Conservation (phyloP, 129 eudicot genomes). For the Erigeron canadensis region DNA sequence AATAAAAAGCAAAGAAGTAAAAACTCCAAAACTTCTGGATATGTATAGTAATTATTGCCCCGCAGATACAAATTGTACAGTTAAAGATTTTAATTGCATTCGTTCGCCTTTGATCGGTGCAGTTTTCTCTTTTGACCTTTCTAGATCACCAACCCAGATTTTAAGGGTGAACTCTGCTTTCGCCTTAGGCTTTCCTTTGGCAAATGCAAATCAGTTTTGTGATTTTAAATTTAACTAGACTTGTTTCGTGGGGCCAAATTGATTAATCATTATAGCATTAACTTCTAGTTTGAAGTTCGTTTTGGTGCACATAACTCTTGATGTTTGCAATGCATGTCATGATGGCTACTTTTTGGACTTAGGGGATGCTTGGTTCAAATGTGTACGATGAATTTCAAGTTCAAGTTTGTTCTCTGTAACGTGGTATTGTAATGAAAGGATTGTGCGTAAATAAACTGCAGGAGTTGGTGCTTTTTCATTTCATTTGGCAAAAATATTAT, state of each 20-base stretch:
- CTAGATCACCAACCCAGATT: conserved; percentile 21
- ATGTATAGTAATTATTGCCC: conserved; percentile 18
- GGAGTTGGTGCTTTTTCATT: no score
- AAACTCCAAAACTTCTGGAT: conserved; percentile 4
- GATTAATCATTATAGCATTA: background rate
- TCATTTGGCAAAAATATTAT: no score
- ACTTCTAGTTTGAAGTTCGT: background rate
- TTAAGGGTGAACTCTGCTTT: conserved; percentile 25
- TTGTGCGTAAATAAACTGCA: background rate
- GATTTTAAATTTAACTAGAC: conserved; percentile 10
- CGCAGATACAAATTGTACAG: conserved; percentile 28
- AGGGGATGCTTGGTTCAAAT: background rate
- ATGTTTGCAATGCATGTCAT: background rate
- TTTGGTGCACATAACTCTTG: background rate
- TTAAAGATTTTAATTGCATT: conserved; percentile 26
- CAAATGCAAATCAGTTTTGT: background rate
- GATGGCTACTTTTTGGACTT: no score
- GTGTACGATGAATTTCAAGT: background rate
- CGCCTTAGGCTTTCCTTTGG: conserved; percentile 5
- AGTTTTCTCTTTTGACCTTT: conserved; percentile 22
- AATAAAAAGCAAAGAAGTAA: background rate
- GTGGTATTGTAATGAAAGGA: background rate
- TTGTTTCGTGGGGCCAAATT: conserved; percentile 5
- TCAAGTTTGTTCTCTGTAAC: background rate
- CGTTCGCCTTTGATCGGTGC: conserved; percentile 1